phyloP scores from a whole-genome alignment of 768 basidiomycete species.

The Tephrocybe sp. region DNA sequence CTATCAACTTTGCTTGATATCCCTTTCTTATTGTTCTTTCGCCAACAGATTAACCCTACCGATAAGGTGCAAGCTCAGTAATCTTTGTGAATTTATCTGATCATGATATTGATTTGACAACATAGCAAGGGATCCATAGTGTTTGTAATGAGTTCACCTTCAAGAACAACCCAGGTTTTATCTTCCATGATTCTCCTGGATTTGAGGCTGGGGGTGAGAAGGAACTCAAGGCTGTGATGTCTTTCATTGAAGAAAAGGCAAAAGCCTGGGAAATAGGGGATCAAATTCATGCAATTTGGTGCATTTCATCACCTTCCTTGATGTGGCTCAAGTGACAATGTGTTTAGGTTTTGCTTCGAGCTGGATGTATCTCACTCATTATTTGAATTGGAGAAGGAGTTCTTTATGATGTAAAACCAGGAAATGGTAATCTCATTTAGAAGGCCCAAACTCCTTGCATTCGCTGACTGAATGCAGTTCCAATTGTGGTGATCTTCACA shows the following conservation, averaged over 20 bases:
- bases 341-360: slow-evolving; percentile 37
- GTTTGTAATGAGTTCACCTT: no score
- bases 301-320: not conserved
- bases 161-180: no score
- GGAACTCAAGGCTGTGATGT: slow-evolving; percentile 27
- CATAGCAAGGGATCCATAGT: slow-evolving; percentile 34
- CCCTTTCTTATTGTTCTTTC: not conserved
- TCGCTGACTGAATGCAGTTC: slow-evolving; percentile 25
- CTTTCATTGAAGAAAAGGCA: slow-evolving; percentile 29
- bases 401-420: slow-evolving; percentile 27
- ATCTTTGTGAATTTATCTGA: not conserved
- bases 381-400: slow-evolving; percentile 25
- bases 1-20: not conserved
- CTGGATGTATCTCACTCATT: slow-evolving; percentile 27
- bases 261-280: slow-evolving; percentile 15
- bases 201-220: slow-evolving; percentile 11
- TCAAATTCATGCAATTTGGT: slow-evolving; percentile 42
- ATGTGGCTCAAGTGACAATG: not conserved
- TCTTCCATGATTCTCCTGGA: no score
- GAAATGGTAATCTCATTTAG: slow-evolving; percentile 22
- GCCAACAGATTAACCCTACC: slow-evolving; percentile 3
- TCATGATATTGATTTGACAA: not conserved
- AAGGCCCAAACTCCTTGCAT: not conserved
- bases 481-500: slow-evolving; percentile 31
- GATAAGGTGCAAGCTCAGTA: not conserved